Conservation (phyloP, 371 early-diverging fungal species). For the Mucor velutinosus region DNA sequence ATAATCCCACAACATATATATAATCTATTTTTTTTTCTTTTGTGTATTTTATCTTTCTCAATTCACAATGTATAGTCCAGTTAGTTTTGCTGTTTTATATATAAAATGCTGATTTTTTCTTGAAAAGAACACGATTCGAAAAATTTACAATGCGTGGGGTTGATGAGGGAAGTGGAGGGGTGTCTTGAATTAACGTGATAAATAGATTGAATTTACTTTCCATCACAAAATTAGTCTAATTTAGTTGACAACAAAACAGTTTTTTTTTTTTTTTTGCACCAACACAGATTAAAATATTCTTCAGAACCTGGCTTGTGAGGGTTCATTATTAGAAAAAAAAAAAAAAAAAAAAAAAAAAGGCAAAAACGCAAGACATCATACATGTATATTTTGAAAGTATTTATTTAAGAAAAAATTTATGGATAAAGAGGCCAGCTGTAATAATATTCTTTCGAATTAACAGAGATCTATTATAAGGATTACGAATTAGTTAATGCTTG, state of each 20-base stretch:
- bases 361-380: neutral
- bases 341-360: too few species aligned
- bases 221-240: neutral
- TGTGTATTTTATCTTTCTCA: constrained; percentile 20
- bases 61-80: constrained; percentile 12
- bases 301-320: too few species aligned
- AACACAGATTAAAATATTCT: too few species aligned
- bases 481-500: neutral
- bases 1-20: neutral
- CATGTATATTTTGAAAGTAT: neutral
- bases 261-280: too few species aligned
- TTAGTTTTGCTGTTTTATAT: constrained; percentile 2
- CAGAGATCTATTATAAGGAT: neutral
- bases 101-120: constrained; percentile 8
- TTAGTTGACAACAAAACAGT: neutral
- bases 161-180: neutral
- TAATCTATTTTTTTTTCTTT: neutral
- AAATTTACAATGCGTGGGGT: neutral
- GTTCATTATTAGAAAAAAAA: too few species aligned
- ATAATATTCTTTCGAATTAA: neutral
- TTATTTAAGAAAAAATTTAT: neutral
- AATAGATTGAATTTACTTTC: neutral
- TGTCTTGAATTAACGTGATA: neutral
- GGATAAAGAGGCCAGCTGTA: neutral
- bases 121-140: neutral